These are phyloP conservation scores for Leucocoprinus sp. DNA, from an alignment of 768 basidiomycete genomes.

Conservation along the genomic window DNA sequence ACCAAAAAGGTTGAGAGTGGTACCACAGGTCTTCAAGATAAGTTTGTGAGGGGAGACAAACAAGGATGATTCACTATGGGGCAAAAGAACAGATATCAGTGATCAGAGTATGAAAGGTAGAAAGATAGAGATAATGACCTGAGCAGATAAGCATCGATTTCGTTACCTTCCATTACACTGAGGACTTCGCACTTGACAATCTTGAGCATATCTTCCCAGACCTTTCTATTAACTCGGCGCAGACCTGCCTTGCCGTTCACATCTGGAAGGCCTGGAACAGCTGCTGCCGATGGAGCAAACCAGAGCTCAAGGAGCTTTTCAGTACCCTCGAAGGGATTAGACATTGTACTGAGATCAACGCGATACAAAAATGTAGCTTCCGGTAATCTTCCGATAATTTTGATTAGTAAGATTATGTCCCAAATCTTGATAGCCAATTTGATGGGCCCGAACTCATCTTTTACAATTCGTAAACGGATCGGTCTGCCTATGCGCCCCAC, in stretches of 20 bases:
- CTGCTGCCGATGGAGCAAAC: constrained; percentile 77
- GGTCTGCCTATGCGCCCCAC: too few relatives aligned
- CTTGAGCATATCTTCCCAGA: constrained; percentile 97
- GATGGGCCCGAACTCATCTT: too few relatives aligned
- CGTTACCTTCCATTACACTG: constrained; percentile 80
- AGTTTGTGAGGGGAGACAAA: constrained; percentile 93
- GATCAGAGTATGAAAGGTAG: constrained; percentile 4
- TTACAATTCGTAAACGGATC: too few relatives aligned
- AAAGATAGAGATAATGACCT: constrained; percentile 48
- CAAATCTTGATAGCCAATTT: too few relatives aligned
- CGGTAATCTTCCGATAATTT: too few relatives aligned
- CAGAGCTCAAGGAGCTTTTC: constrained; percentile 96
- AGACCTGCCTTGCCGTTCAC: constrained; percentile 55
- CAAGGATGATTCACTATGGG: constrained; percentile 88
- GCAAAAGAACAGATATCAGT: constrained; percentile 11
- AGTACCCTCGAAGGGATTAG: constrained; percentile 80
- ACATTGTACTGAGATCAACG: too few relatives aligned
- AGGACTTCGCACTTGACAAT: constrained; percentile 96
- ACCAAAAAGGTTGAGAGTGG: constrained; percentile 93
- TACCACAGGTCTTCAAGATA: constrained; percentile 98
- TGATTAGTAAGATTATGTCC: too few relatives aligned
- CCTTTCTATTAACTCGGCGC: constrained; percentile 57
- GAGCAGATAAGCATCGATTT: constrained; percentile 91
- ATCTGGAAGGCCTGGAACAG: constrained; percentile 39
- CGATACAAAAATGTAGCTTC: too few relatives aligned